Evolutionary conservation across 2,329 filamentous ascomycete genomes (phyloP), one percentile per base, ranked within the genome.

Genomic region (Colletotrichum agaves): DNA sequence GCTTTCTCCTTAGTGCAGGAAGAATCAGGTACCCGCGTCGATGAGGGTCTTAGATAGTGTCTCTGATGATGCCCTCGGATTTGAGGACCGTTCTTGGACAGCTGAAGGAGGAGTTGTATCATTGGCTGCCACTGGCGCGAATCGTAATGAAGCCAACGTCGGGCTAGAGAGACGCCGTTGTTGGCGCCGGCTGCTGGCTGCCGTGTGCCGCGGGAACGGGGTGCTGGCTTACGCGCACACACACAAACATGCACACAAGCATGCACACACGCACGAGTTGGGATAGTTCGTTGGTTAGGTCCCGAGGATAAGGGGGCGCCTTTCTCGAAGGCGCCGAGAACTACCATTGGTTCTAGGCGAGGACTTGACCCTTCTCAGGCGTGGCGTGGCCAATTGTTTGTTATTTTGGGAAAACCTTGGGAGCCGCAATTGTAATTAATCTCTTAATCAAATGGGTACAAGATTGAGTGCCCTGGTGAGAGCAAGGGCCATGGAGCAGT

Each of bases 61-160:
- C 47, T 68, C 55, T 65, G 61, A 64, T 39, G 64, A 67, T 64
- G 39, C 13, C 33, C 21, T 68, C 39, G 55, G 55, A 39, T 35
- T 49, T 50, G 15, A 41, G n/a, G 49, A 64, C 39, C 61, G 53
- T 64, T 65, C 53, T 55, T 65, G 61, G 65, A 37, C 27, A 53
- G 44, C 27, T 31, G 37, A 47, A 46, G 53, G n/a, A 43, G 61
- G 11, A 39, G 52, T 50, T 68, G 55, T 68, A 61, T 65, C 55
- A 68, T 68, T 60, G 65, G 55, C 55, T 41, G 65, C 65, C 65
- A 68, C 65, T 68, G 65, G 61, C 55, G 65, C 65, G 61, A 53
- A 43, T 33, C 53, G 53, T 43, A 60, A 64, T 60, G 23, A 65
- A 31, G 53, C 65, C 65, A 68, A 44, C 60, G 65, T 56, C 65